These are phyloP conservation scores for Collariella sp. DNA, from an alignment of 495 filamentous ascomycete species.

Conservation along the genomic window DNA sequence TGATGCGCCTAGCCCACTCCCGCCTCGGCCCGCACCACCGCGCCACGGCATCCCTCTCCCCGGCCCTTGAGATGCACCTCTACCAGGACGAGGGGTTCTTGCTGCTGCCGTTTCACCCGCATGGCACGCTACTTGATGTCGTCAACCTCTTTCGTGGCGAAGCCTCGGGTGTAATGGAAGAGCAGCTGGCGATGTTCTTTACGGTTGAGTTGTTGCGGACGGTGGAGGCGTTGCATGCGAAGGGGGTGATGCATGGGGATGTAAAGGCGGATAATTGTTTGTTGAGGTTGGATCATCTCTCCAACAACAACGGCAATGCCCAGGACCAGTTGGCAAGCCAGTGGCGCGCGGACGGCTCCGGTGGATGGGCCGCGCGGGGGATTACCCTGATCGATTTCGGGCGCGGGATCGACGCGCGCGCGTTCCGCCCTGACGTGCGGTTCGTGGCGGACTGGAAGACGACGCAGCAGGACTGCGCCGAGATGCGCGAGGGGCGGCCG, in stretches of 20 bases:
- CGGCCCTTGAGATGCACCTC: slow-evolving; percentile 78
- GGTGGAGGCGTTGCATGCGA: slow-evolving; percentile 73
- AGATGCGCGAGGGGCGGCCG: slow-evolving; percentile 83
- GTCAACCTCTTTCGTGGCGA: slow-evolving; percentile 78
- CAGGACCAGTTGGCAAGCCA: slow-evolving; percentile 30
- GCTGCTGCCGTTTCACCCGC: slow-evolving; percentile 75
- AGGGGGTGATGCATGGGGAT: slow-evolving; percentile 81
- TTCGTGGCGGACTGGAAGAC: slow-evolving; percentile 96
- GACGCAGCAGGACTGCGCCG: slow-evolving; percentile 72
- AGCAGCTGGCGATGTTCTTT: slow-evolving; percentile 88
- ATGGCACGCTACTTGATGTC: slow-evolving; percentile 88
- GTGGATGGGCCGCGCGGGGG: slow-evolving; percentile 75
- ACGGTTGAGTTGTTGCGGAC: slow-evolving; percentile 84
- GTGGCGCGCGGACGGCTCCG: slow-evolving; percentile 61
- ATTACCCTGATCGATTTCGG: slow-evolving; percentile 90
- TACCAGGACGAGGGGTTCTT: slow-evolving; percentile 78
- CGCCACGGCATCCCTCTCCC: slow-evolving; percentile 63
- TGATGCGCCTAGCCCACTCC: slow-evolving; percentile 71
- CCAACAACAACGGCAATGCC: slow-evolving; percentile 21
- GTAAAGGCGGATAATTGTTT: slow-evolving; percentile 94
- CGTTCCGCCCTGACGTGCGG: slow-evolving; percentile 65
- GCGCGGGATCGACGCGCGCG: slow-evolving; percentile 84
- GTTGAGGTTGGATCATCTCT: slow-evolving; percentile 59
- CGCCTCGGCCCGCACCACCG: slow-evolving; percentile 61
- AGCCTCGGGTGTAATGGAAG: slow-evolving; percentile 66